Conservation (phyloP, 139 green algal species). For the Auxenochlorella pyrenoidosa region DNA sequence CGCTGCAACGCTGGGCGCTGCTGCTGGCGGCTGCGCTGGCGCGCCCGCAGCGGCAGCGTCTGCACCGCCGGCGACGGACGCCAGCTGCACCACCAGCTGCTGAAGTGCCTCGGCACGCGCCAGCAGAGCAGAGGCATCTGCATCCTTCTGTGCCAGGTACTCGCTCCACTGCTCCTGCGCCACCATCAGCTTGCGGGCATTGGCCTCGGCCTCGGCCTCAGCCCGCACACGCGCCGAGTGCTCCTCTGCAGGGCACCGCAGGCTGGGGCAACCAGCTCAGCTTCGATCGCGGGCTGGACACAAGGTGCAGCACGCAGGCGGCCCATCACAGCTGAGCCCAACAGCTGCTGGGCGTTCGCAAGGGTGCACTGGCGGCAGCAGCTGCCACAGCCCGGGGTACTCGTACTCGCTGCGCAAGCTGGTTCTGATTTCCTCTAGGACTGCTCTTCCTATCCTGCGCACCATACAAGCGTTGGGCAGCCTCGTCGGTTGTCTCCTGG, state of each 20-base stretch:
- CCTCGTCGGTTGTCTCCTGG: background rate
- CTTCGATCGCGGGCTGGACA: no score
- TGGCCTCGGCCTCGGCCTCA: constrained; percentile 75
- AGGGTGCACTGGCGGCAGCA: background rate
- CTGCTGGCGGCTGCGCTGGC: no score
- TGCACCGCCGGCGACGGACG: background rate
- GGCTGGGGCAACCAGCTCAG: no score
- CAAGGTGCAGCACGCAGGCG: no score
- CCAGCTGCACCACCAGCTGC: constrained; percentile 5
- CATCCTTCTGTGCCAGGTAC: constrained; percentile 72
- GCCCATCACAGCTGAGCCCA: no score
- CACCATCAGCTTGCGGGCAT: constrained; percentile 67
- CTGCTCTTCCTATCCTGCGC: background rate
- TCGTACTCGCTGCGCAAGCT: no score
- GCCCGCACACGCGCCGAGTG: constrained; percentile 71
- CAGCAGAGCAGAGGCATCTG: constrained; percentile 47
- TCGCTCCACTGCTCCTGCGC: constrained; percentile 85
- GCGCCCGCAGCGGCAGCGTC: no score
- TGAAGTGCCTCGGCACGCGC: constrained; percentile 51
- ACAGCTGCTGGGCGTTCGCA: background rate
- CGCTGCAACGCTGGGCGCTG: background rate
- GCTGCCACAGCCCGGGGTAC: background rate
- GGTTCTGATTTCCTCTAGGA: no score
- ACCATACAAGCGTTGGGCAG: constrained; percentile 21
- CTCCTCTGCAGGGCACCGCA: constrained; percentile 66